These are phyloP conservation scores for Boletellus sp. DNA, from an alignment of 768 basidiomycete genomes.

Conservation along the genomic window DNA sequence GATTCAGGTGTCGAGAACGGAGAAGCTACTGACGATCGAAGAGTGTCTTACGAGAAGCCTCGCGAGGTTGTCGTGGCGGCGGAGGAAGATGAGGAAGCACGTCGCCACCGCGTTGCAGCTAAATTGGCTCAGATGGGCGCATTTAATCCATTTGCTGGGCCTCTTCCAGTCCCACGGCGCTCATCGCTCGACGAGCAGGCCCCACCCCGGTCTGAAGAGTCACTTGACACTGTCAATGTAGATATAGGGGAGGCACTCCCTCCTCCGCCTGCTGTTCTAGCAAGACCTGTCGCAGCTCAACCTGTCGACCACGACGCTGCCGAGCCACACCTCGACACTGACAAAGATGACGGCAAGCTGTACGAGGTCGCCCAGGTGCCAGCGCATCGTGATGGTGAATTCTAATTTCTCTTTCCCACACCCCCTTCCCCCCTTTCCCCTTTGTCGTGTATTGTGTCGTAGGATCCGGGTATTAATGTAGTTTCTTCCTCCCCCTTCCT, in stretches of 20 bases:
- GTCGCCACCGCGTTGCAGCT: constrained; percentile 57
- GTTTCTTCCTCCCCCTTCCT: constrained; percentile 1
- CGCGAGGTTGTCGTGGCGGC: constrained; percentile 10
- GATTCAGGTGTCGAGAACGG: not conserved
- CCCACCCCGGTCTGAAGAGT: not conserved
- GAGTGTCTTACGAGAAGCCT: constrained; percentile 1
- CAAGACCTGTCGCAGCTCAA: constrained; percentile 19
- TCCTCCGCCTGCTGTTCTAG: constrained; percentile 19
- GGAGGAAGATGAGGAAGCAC: constrained; percentile 50
- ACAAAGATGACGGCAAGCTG: constrained; percentile 16
- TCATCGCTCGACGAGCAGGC: constrained; percentile 11
- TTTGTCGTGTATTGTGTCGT: constrained; percentile 23
- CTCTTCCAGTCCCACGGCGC: constrained; percentile 23
- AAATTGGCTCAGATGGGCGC: constrained; percentile 60
- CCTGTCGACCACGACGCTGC: constrained; percentile 13
- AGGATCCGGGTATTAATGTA: constrained; percentile 32
- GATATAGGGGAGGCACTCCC: constrained; percentile 20
- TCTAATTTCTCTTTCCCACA: constrained; percentile 27
- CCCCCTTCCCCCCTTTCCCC: constrained; percentile 9
- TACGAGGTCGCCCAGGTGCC: constrained; percentile 14
- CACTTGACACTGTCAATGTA: constrained; percentile 18
- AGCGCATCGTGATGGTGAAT: constrained; percentile 40
- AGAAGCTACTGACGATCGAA: constrained; percentile 5
- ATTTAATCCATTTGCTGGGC: constrained; percentile 50
- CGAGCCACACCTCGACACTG: constrained; percentile 11